These are phyloP conservation scores for Neofusicoccum umdonicola DNA, from an alignment of 2,329 filamentous ascomycete genomes.

Conservation along the genomic window DNA sequence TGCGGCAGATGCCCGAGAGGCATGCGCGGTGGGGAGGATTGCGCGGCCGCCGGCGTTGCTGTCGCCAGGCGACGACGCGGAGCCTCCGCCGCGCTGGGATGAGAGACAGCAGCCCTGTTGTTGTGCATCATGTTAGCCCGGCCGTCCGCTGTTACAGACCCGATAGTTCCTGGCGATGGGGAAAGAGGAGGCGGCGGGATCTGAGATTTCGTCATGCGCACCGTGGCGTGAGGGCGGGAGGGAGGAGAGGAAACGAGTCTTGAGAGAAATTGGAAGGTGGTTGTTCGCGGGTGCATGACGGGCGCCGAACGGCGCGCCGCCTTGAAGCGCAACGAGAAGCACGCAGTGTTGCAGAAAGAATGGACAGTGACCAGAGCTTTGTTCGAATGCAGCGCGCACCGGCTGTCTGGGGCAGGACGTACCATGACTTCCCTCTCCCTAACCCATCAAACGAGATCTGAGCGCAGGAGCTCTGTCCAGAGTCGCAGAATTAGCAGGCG, in stretches of 20 bases:
- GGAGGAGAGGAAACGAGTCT: neutral
- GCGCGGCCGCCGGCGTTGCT: neutral
- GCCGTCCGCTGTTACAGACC: neutral
- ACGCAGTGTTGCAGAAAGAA: neutral
- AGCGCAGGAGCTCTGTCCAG: slow-evolving; percentile 2
- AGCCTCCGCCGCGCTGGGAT: neutral
- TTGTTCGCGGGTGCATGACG: neutral
- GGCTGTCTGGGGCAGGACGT: neutral
- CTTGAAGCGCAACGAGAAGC: neutral
- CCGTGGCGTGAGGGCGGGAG: neutral
- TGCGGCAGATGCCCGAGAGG: neutral
- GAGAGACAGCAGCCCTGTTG: slow-evolving; percentile 15
- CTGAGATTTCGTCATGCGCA: neutral
- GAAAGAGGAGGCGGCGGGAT: neutral
- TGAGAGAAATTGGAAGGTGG: slow-evolving; percentile 7
- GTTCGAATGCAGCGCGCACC: neutral
- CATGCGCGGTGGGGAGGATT: neutral
- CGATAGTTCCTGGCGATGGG: neutral
- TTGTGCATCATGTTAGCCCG: neutral
- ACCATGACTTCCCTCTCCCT: neutral
- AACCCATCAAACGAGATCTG: neutral
- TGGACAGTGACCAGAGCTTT: neutral
- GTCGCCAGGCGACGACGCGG: neutral
- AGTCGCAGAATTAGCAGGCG: neutral
- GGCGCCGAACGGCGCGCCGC: neutral